Base-by-base conservation (phyloP, 2,329 filamentous ascomycete genomes). In the Diatrype stigma region DNA sequence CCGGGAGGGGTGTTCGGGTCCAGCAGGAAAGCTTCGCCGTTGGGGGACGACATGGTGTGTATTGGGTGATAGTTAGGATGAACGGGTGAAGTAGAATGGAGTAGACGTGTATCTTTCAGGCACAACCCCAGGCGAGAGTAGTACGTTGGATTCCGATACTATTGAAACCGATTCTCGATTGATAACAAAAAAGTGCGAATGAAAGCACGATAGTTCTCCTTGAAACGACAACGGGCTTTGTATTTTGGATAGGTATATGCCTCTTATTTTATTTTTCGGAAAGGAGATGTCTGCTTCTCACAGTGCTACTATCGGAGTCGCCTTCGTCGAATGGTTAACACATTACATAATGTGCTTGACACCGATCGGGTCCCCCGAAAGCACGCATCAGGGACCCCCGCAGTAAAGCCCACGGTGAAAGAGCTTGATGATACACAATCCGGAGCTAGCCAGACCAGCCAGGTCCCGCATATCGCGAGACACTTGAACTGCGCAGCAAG, bases 21-120 rank as follows among this genome's bases (percentile, higher is more conserved):
- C 42, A 60, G 48, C n/a, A 71, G 56, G 57, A 64, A 70, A 21
- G 63, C 59, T 47, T 67, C 56, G 37, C 67, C 66, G 61, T 70
- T 70, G 46, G 60, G 56, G 30, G 26, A 57, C 66, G 26, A 57
- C 66, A 70, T 67, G 21, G 16, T 53, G 44, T 2, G 45, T 22
- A 57, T n/a, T n/a, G n/a, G n/a, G n/a, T n/a, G 46, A n/a, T 51
- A 53, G 34, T 42, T 30, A 7, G n/a, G n/a, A 22, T 28, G 35
- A 35, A 30, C 12, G 38, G 45, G 46, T 30, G 26, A 35, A 34
- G 14, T 52, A 30, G 8, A 30, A 14, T 17, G 8, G 34, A 40
- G n/a, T 30, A 10, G 26, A 30, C 10, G 26, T 48, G 22, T 42
- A 3, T 30, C 8, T 3, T 40, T n/a, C 21, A 26, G 14, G 21